Evolutionary conservation across 2,329 filamentous ascomycete species (phyloP).

Genomic region (Fonsecaea monophora): DNA sequence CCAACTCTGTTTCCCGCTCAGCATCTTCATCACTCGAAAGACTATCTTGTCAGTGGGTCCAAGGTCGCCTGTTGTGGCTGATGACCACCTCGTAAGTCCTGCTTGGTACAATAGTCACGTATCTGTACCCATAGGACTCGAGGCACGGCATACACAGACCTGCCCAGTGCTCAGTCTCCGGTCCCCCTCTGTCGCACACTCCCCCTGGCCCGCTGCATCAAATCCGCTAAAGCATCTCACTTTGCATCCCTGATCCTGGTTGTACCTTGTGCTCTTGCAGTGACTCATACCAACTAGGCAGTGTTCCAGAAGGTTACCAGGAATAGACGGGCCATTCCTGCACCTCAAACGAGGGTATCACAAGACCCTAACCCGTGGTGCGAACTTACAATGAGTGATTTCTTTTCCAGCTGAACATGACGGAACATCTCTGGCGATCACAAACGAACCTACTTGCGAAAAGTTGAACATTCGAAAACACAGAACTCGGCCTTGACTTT

Average conservation of each 20-base stretch:
- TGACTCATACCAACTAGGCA: neutral
- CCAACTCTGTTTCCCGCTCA: no score
- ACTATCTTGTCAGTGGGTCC: neutral
- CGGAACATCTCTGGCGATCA: no score
- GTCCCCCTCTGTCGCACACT: neutral
- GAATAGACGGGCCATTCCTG: neutral
- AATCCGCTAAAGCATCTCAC: neutral
- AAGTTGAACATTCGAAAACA: no score
- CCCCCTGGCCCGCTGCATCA: no score
- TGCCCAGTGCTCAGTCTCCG: neutral
- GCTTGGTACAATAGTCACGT: neutral
- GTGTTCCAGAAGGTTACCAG: conserved; percentile 4
- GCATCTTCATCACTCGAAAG: neutral
- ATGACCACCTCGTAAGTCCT: neutral
- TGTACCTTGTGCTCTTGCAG: neutral
- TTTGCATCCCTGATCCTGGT: neutral
- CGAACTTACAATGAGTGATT: no score
- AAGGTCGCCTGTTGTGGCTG: neutral
- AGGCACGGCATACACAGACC: neutral
- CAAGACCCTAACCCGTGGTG: no score
- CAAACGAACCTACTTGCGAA: no score
- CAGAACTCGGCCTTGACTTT: no score
- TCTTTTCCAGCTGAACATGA: no score
- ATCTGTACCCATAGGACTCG: neutral
- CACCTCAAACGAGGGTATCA: no score